Base-by-base conservation (phyloP, 2,329 filamentous ascomycete genomes). In the Epichloe glyceriae region DNA sequence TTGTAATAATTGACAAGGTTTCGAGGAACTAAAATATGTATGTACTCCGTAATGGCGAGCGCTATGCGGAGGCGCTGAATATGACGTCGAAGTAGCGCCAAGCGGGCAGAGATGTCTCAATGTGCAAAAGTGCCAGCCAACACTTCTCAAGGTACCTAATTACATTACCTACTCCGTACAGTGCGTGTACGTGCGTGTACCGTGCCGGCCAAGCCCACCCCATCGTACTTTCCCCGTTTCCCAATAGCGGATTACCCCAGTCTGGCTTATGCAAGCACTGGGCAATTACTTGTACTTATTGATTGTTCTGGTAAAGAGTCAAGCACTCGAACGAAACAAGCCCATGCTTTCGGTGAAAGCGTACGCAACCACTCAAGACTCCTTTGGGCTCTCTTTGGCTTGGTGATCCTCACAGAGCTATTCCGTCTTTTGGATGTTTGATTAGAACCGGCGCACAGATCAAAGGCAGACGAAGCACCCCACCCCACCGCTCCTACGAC, bases 71-170 rank as follows among this genome's bases (percentile, higher is more conserved):
- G 46, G 19, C 38, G 42, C 19, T 38, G 33, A 17, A 34, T 11
- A 35, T 52, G 50, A 52, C 50, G 50, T 52, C 50, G 35, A 48
- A 51, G 45, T 22, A 43, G 26, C 19, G 33, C 20, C 17, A n/a
- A 8, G 26, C 17, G 14, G 20, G 11, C 12, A 15, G 40, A 14
- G 41, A 7, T 30, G 30, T 30, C 30, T 30, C 30, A 30, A 30
- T 30, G 30, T 10, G 8, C 30, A 11, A 30, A 30, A 30, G 30
- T 30, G 8, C 30, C 30, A 30, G 30, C 3, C 3, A 30, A 11
- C 30, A 30, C 30, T 30, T 30, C 10, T 11, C 8, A 8, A 30
- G 26, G 26, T 30, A 30, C 26, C 26, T 30, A 10, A 30, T 30
- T 30, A 4, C 26, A 30, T 10, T 3, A 30, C 8, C 8, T 30